phyloP scores from a whole-genome alignment of 208 protist species.

The Crithidia brevicula region DNA sequence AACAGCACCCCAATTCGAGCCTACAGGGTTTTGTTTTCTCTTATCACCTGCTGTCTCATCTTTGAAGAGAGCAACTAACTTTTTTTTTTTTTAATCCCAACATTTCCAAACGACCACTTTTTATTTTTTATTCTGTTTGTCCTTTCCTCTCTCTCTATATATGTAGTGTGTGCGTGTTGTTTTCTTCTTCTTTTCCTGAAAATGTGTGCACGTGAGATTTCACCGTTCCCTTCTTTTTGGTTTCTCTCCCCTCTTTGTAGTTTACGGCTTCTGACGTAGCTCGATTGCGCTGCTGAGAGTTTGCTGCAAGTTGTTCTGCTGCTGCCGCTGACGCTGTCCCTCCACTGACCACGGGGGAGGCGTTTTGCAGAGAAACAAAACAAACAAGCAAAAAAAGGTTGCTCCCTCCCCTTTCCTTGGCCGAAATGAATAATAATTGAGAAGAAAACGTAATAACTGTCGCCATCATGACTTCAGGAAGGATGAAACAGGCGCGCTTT shows the following conservation, averaged over 20 bases:
- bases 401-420: too few species aligned
- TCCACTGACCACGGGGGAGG: background rate
- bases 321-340: background rate
- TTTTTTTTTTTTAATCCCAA: background rate
- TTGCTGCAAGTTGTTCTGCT: background rate
- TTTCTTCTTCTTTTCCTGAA: background rate
- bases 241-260: background rate
- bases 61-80: background rate
- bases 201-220: too few species aligned
- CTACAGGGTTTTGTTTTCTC: background rate
- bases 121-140: constrained; percentile 10
- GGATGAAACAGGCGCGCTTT: background rate
- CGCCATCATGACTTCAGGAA: background rate
- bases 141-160: background rate
- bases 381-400: too few species aligned
- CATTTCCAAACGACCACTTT: background rate
- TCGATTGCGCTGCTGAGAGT: background rate
- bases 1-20: background rate
- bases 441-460: background rate
- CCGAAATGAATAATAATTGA: too few species aligned
- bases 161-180: background rate
- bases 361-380: background rate
- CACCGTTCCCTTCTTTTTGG: background rate
- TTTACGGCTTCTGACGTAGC: background rate
- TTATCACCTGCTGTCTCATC: background rate